Evolutionary conservation across 495 filamentous ascomycete genomes (phyloP), one percentile per base, ranked within the genome.

Genomic region (Extremus antarcticus): DNA sequence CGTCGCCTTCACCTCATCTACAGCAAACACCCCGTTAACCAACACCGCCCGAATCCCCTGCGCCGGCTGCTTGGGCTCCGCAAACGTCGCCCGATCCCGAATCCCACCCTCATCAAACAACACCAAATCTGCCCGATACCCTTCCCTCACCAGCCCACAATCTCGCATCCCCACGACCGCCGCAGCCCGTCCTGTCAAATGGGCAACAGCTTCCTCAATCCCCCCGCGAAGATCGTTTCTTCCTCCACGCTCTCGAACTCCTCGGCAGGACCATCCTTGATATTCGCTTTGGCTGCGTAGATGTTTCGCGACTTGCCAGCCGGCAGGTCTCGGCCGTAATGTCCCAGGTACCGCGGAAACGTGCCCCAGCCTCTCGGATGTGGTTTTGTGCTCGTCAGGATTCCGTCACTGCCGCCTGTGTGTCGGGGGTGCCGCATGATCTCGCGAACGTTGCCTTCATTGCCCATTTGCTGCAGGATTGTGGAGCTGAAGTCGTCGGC

Each of bases 321-420:
- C 35, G 25, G 0, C 24, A 58, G 56, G 45, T 58, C 56, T 2
- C 56, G 39, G 7, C 43, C 50, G 22, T 58, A 58, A 50, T 58
- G 56, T 2, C 56, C 56, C 1, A 58, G 3, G 25, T 58, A 58
- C 43, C 56, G 22, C 38, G 56, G 23, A 54, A 58, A 58, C 21
- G 56, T 58, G 15, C 56, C 56, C 56, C 56, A 58, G 20, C 56
- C 56, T 16, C 56, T 24, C 17, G 56, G 56, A 35, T 58, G 56
- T 45, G 56, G 56, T 20, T 58, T 58, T 15, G 50, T 54, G 24
- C 19, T 22, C 15, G 51, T 54, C 25, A 58, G 23, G 24, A 58
- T 58, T 25, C 56, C 56, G 29, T 58, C 56, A 11, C 24, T 39
- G 22, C 56, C 56, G 32, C 56, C 56, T 22, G 56, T 58, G 24